Base-by-base conservation (phyloP, 1,284 basidiomycete species). In the Xerocomus nothofagi region DNA sequence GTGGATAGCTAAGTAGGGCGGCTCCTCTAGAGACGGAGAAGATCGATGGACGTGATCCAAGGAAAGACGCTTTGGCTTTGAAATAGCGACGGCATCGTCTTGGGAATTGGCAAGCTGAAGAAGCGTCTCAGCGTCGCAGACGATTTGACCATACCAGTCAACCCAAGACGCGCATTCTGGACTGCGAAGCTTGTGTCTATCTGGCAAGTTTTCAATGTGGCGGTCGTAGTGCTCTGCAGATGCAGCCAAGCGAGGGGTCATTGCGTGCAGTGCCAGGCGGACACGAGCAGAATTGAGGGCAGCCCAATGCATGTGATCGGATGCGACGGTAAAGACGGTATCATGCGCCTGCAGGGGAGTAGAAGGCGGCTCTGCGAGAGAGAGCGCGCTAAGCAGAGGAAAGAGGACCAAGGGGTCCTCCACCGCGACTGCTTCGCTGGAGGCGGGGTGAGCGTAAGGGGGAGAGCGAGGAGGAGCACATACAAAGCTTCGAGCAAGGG, bases 401-500 rank as follows among this genome's bases (percentile, higher is more conserved):
- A 67, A 67, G 10, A 67, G 52, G 23, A 47, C 47, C 3, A 41
- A 50, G 24, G 60, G 36, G 44, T 68, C 60, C 42, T 70, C 62
- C 44, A 48, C 63, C n/a, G 79, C 68, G 8, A 82, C 71, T 0
- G 80, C 73, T 64, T 87, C 84, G 38, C 84, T 87, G 49, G 23
- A 36, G 29, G 17, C 17, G 29, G 27, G 54, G 46, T 53, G 42
- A 48, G 49, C 20, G 20, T 38, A 51, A 34, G 21, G 5, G 7
- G 10, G 9, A 15, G 39, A 10, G 26, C 4, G 21, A 39, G 20
- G 46, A 6, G 6, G 24, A 32, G 24, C 12, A 59, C 89, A 63
- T 62, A 95, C 88, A 98, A 70, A 44, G 91, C 79, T 71, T 97
- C 94, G 18, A 93, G 76, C 2, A 94, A 65, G 9, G 87, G 74